phyloP scores from a whole-genome alignment of 805 yeast genomes.

The Candida namnaoensis region DNA sequence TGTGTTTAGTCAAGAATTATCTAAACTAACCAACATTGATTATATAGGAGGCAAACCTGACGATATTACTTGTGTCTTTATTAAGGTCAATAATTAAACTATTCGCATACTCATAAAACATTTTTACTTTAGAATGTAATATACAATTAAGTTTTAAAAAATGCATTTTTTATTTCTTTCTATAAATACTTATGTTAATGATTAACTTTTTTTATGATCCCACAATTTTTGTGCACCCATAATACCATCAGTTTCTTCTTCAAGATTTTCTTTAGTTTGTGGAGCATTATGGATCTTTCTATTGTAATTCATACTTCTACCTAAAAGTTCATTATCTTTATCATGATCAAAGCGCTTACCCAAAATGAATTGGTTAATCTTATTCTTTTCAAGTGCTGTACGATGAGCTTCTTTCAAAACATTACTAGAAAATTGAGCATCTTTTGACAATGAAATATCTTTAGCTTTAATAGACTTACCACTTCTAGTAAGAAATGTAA shows the following conservation, averaged over 20 bases:
- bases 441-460: constrained; percentile 41
- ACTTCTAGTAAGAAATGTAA: constrained; percentile 46
- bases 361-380: constrained; percentile 47
- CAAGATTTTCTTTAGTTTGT: no score
- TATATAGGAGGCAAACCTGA: constrained; percentile 93
- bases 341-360: constrained; percentile 23
- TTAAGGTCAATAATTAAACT: constrained; percentile 34
- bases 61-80: constrained; percentile 79
- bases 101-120: constrained; percentile 1
- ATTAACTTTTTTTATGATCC: no score
- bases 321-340: background rate
- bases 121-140: constrained; percentile 3
- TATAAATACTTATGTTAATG: no score
- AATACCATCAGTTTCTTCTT: no score
- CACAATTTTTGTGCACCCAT: no score
- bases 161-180: no score
- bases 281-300: no score
- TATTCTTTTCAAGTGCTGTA: constrained; percentile 43
- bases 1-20: constrained; percentile 76
- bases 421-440: constrained; percentile 44
- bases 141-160: no score
- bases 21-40: constrained; percentile 53
- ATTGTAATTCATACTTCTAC: no score
- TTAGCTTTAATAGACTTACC: constrained; percentile 39
- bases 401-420: constrained; percentile 42